Percentiles rank a stretch among this genome's conserved stretches.
Conservation (phyloP, 306 rosid species). For the Datisca glomerata region DNA sequence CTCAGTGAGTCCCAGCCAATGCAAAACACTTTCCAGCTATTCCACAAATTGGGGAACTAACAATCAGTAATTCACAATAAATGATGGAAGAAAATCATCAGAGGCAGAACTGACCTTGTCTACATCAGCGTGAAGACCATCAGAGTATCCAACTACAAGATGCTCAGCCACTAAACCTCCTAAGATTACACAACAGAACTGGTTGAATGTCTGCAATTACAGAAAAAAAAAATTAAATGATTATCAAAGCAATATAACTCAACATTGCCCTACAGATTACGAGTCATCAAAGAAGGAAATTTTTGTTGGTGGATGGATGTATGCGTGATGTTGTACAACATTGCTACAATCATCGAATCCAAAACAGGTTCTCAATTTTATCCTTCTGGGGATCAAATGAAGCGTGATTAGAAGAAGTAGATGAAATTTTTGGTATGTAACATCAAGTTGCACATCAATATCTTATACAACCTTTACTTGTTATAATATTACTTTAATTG, state of each 20-base stretch:
- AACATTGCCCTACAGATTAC: too few relatives aligned
- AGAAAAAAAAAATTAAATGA: background rate
- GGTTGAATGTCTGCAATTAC: slow-evolving; percentile 5
- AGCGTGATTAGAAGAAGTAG: too few relatives aligned
- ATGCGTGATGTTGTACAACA: too few relatives aligned
- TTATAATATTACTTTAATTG: too few relatives aligned
- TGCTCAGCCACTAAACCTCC: slow-evolving; percentile 17
- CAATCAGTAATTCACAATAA: background rate
- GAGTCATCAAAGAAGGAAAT: background rate
- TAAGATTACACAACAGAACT: slow-evolving; percentile 9
- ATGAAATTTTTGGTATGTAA: too few relatives aligned
- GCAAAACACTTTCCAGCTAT: slow-evolving; percentile 11
- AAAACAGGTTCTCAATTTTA: too few relatives aligned
- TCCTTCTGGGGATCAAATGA: too few relatives aligned
- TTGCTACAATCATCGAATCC: too few relatives aligned
- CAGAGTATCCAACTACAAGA: slow-evolving; percentile 10
- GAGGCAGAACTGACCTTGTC: background rate
- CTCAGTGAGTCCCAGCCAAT: slow-evolving; percentile 7
- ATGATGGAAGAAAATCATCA: background rate
- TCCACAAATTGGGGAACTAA: background rate
- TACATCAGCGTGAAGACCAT: slow-evolving; percentile 12
- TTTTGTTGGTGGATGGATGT: too few relatives aligned
- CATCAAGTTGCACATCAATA: too few relatives aligned
- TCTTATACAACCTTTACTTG: too few relatives aligned
- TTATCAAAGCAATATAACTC: too few relatives aligned